phyloP scores from a whole-genome alignment of 345 rosid genomes.

The Moricandia moricandioides region DNA sequence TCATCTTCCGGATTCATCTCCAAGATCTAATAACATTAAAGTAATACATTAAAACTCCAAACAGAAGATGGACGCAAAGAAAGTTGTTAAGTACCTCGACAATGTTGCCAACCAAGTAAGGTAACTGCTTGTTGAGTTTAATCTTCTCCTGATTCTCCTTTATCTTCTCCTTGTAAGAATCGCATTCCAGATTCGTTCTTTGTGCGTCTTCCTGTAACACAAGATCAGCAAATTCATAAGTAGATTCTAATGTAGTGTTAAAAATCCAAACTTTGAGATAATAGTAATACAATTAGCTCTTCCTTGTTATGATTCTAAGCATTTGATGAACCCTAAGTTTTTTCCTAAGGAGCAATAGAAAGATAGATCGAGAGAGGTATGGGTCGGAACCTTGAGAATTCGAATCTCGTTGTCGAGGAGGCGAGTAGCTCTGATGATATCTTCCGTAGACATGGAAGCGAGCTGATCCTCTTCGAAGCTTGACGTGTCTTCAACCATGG shows the following conservation, averaged over 20 bases:
- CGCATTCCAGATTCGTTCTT: conserved; percentile 78
- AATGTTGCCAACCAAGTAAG: conserved; percentile 97
- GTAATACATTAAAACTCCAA: neutral
- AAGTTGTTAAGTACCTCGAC: conserved; percentile 63
- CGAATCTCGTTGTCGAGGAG: conserved; percentile 94
- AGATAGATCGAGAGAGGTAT: conserved; percentile 23
- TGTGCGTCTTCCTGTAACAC: conserved; percentile 80
- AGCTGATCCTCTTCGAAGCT: conserved; percentile 81
- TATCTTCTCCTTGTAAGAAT: conserved; percentile 88
- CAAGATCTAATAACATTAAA: conserved; percentile 52
- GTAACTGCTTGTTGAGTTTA: conserved; percentile 96
- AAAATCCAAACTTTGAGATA: neutral
- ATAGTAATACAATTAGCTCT: neutral
- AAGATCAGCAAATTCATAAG: conserved; percentile 7
- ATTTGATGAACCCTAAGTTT: neutral
- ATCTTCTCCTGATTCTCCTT: conserved; percentile 99
- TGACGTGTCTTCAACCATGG: neutral
- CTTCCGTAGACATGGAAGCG: conserved; percentile 80
- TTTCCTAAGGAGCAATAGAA: neutral
- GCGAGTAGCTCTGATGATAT: conserved; percentile 75
- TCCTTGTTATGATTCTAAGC: neutral
- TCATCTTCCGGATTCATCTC: conserved; percentile 99
- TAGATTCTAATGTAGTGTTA: neutral
- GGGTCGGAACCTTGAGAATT: conserved; percentile 59
- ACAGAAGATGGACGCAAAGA: neutral